These are phyloP conservation scores for Strobilomyces confusus DNA, from an alignment of 768 basidiomycete genomes.

Conservation along the genomic window DNA sequence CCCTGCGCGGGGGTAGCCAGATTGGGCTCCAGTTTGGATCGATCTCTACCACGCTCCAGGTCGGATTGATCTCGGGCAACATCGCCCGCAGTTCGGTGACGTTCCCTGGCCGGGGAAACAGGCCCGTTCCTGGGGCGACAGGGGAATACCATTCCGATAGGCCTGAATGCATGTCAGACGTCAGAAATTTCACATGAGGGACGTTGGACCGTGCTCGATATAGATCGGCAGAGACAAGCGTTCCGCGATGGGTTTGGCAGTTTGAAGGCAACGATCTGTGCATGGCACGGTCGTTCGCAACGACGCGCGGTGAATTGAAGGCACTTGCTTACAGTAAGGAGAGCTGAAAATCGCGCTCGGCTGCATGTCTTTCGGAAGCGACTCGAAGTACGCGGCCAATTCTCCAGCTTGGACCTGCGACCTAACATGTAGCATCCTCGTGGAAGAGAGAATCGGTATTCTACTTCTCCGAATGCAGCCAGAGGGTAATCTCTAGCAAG, in stretches of 20 bases:
- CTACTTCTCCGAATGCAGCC: constrained; percentile 66
- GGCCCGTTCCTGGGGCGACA: constrained; percentile 57
- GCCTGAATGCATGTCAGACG: constrained; percentile 35
- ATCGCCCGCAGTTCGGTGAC: constrained; percentile 48
- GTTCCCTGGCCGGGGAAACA: constrained; percentile 69
- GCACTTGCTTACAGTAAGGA: constrained; percentile 60
- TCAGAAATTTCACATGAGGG: constrained; percentile 7
- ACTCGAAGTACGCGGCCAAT: constrained; percentile 58
- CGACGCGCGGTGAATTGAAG: neutral
- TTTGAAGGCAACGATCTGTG: constrained; percentile 85
- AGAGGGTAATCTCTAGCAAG: constrained; percentile 71
- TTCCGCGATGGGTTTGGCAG: constrained; percentile 58
- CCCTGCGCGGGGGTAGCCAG: constrained; percentile 67
- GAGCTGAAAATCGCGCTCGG: constrained; percentile 83
- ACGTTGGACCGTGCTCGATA: constrained; percentile 65
- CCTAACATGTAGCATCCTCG: neutral
- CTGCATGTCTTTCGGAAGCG: constrained; percentile 58
- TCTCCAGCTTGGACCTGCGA: constrained; percentile 68
- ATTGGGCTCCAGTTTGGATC: constrained; percentile 62
- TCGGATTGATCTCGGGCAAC: constrained; percentile 59
- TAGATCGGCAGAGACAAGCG: constrained; percentile 66
- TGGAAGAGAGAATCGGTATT: neutral
- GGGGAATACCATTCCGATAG: constrained; percentile 80
- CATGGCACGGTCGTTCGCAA: neutral
- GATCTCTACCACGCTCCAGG: constrained; percentile 58